A percentile compares a stretch with the other conserved stretches of the same genome.
phyloP scores from a whole-genome alignment of 352 stramenopile genomes.

The Phytophthora podocarpi region DNA sequence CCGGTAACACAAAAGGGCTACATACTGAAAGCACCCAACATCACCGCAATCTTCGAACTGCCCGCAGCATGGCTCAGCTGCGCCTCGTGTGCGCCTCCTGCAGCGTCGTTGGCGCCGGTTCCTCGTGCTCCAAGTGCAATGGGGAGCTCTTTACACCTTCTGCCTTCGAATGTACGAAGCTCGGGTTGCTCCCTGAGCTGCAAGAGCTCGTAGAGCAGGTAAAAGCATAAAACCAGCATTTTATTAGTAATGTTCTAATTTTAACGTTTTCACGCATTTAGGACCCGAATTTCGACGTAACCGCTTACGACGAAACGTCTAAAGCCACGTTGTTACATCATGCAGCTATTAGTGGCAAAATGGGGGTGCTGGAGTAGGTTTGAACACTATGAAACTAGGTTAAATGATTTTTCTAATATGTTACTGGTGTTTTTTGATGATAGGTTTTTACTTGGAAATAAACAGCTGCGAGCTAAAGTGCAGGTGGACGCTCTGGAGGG shows the following conservation, averaged over 20 bases:
- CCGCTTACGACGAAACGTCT: conserved; percentile 48
- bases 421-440: not conserved
- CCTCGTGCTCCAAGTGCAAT: conserved; percentile 50
- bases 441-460: conserved; percentile 60
- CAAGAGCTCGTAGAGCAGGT: conserved; percentile 61
- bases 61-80: conserved; percentile 6
- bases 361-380: conserved; percentile 71
- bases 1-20: not conserved
- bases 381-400: not conserved
- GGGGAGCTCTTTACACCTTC: conserved; percentile 39
- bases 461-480: conserved; percentile 35
- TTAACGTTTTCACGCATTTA: conserved; percentile 15
- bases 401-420: not conserved
- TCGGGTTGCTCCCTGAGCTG: conserved; percentile 64
- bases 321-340: conserved; percentile 79
- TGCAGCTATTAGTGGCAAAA: conserved; percentile 81
- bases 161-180: conserved; percentile 68
- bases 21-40: conserved; percentile 9
- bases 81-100: conserved; percentile 47
- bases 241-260: conserved; percentile 1
- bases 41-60: conserved; percentile 1
- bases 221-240: not conserved
- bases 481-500: conserved; percentile 60
- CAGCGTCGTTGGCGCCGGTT: conserved; percentile 8
- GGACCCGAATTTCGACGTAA: conserved; percentile 63